Percentiles rank a stretch among this genome's conserved stretches.
These are phyloP conservation scores for Caloboletus firmus DNA, from an alignment of 1,284 basidiomycete genomes.

Conservation along the genomic window DNA sequence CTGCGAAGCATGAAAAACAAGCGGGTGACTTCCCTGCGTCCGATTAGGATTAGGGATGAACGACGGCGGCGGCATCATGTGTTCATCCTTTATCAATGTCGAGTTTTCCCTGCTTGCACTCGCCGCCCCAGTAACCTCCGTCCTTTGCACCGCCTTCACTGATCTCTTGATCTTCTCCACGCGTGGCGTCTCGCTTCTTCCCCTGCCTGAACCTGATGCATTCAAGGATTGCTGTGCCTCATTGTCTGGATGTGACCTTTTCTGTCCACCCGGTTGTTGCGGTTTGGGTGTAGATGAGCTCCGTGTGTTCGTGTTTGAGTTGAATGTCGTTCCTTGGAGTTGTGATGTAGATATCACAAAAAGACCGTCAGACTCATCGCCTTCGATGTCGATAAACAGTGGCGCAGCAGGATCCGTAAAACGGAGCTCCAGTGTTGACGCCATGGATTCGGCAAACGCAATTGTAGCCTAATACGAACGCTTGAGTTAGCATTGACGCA, in stretches of 20 bases:
- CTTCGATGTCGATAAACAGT: constrained; percentile 70
- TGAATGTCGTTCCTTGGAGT: constrained; percentile 41
- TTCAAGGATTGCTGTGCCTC: constrained; percentile 35
- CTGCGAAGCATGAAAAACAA: constrained; percentile 19
- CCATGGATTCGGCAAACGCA: constrained; percentile 69
- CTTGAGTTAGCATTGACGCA: neutral
- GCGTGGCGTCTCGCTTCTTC: constrained; percentile 37
- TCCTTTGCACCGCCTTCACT: constrained; percentile 58
- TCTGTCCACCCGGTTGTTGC: constrained; percentile 39
- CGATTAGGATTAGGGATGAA: constrained; percentile 17
- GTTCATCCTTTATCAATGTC: constrained; percentile 14
- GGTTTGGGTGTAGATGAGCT: constrained; percentile 22
- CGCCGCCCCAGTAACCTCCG: constrained; percentile 35
- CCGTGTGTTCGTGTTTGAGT: constrained; percentile 22
- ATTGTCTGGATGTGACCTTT: constrained; percentile 32
- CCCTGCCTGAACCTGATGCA: constrained; percentile 26
- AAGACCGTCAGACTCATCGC: constrained; percentile 58
- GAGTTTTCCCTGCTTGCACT: constrained; percentile 18
- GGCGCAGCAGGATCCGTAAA: constrained; percentile 73
- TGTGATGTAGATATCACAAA: constrained; percentile 77
- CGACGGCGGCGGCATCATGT: constrained; percentile 34
- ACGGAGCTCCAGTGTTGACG: constrained; percentile 60
- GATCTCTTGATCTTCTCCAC: constrained; percentile 45
- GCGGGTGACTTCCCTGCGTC: constrained; percentile 7
- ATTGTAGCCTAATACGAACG: constrained; percentile 60